phyloP scores from a whole-genome alignment of 2,329 filamentous ascomycete genomes.

The Botrytis tulipae region DNA sequence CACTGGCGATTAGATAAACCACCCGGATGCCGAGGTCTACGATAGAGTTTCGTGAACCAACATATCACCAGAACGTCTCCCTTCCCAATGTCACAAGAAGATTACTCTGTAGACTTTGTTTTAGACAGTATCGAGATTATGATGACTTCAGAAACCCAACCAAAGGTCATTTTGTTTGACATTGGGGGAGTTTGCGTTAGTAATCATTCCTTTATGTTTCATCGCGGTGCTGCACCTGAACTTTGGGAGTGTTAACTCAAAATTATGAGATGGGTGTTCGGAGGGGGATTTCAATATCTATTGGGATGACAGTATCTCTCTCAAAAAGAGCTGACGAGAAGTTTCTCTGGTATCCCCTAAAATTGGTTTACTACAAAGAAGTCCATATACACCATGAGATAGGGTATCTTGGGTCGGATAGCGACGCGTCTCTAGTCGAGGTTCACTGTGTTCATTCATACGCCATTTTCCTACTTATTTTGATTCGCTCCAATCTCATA shows the following conservation, averaged over 20 bases:
- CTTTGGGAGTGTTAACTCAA: not conserved
- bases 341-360: not conserved
- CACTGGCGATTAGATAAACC: not conserved
- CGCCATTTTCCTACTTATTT: not conserved
- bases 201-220: conserved; percentile 33
- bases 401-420: not conserved
- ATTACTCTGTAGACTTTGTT: conserved; percentile 35
- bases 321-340: not conserved
- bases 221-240: not conserved
- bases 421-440: not conserved
- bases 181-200: conserved; percentile 96
- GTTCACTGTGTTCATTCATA: not conserved
- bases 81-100: conserved; percentile 35
- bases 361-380: too few relatives aligned
- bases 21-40: conserved; percentile 11
- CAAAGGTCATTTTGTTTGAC: conserved; percentile 73
- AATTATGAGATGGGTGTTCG: not conserved
- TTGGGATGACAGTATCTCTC: not conserved
- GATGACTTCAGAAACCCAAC: conserved; percentile 49
- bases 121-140: conserved; percentile 36
- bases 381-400: not conserved
- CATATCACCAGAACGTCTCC: conserved; percentile 1
- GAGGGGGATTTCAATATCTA: not conserved
- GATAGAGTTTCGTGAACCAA: not conserved
- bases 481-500: not conserved